These are phyloP conservation scores for Lactifluus echinatus DNA, from an alignment of 768 basidiomycete genomes.

Conservation along the genomic window DNA sequence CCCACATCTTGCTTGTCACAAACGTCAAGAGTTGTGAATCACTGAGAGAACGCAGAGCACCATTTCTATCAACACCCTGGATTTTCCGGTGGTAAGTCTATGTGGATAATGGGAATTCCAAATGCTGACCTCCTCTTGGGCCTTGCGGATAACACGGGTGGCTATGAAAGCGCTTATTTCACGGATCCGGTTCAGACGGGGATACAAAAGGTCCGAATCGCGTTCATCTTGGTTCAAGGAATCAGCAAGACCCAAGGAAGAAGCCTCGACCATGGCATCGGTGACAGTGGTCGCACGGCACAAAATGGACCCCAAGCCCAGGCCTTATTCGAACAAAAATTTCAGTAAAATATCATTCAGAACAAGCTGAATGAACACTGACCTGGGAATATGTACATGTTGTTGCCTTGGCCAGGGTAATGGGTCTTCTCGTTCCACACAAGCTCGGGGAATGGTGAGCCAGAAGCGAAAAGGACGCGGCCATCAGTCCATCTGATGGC, in stretches of 20 bases:
- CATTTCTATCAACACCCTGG: conserved; percentile 22
- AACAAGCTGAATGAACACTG: conserved; percentile 7
- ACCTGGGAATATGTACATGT: conserved; percentile 84
- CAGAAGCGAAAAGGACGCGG: conserved; percentile 75
- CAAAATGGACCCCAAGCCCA: conserved; percentile 76
- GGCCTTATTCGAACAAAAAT: conserved; percentile 30
- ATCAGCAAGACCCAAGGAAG: conserved; percentile 70
- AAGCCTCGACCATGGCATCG: conserved; percentile 83
- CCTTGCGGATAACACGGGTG: conserved; percentile 63
- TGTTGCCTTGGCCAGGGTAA: conserved; percentile 88
- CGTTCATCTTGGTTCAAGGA: conserved; percentile 66
- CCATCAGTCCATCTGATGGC: conserved; percentile 68
- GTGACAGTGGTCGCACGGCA: conserved; percentile 61
- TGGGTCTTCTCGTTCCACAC: conserved; percentile 44
- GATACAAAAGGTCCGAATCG: conserved; percentile 64
- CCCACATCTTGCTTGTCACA: conserved; percentile 67
- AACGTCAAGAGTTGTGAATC: conserved; percentile 48
- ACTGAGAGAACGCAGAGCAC: conserved; percentile 44
- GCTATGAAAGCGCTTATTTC: conserved; percentile 79
- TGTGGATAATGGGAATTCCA: background rate
- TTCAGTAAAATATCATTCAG: background rate
- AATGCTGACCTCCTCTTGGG: conserved; percentile 60
- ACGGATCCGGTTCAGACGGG: conserved; percentile 73
- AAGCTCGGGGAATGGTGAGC: conserved; percentile 73
- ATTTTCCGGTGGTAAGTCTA: conserved; percentile 4